Evolutionary conservation across 164 flowering plant genomes (phyloP).

Genomic region (Sextonia rubra): DNA sequence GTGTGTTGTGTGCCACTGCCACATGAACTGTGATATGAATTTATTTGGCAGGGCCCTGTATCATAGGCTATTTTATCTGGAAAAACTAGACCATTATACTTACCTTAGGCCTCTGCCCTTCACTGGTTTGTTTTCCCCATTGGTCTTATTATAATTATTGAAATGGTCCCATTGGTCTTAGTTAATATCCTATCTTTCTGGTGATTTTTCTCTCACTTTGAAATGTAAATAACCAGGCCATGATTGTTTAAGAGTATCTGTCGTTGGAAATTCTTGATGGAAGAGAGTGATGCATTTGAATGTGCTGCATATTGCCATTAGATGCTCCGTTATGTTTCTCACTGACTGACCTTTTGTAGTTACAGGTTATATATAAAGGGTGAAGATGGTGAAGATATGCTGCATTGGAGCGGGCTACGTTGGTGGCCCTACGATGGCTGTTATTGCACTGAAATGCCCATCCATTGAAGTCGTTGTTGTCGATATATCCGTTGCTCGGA

Average conservation of each 20-base stretch:
- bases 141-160: no score
- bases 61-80: neutral
- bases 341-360: neutral
- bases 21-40: neutral
- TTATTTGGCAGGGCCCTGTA: neutral
- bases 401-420: slow-evolving; percentile 26
- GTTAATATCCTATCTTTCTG: no score
- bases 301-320: neutral
- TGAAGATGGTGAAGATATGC: slow-evolving; percentile 18
- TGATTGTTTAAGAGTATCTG: neutral
- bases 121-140: neutral
- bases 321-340: no score
- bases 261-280: neutral
- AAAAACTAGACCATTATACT: neutral
- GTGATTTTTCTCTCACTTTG: neutral
- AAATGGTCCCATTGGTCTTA: no score
- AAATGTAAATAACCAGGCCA: neutral
- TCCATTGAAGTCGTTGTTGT: slow-evolving; percentile 20
- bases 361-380: neutral
- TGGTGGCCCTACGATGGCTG: slow-evolving; percentile 27
- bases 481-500: slow-evolving; percentile 21
- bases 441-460: slow-evolving; percentile 23
- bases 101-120: neutral
- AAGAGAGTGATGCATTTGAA: neutral
- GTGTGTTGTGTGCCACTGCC: no score